Conservation (phyloP, 192 early-diverging fungal species). For the Phlyctochytrium planicorne region DNA sequence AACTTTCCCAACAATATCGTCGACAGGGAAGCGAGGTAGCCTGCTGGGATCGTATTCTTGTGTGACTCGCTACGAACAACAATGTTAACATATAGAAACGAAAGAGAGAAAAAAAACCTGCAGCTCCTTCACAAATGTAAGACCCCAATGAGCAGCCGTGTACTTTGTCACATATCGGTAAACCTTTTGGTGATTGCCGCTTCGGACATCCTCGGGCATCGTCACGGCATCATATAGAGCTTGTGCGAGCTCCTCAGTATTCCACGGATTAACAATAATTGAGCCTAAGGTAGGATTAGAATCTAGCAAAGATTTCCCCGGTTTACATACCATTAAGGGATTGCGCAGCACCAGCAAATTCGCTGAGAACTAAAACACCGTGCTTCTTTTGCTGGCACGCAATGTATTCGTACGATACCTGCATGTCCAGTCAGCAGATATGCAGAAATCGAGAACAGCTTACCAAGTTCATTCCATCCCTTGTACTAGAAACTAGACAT, state of each 20-base stretch:
- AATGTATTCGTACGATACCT: conserved; percentile 6
- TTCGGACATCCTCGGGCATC: conserved; percentile 80
- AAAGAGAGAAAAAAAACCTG: conserved; percentile 18
- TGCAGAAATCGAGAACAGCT: not conserved
- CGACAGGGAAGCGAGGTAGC: not conserved
- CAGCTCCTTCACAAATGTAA: conserved; percentile 90
- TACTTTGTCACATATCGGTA: conserved; percentile 93
- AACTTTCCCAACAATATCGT: not conserved
- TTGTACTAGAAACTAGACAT: conserved; percentile 94
- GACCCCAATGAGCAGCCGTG: conserved; percentile 97
- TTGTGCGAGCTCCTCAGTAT: conserved; percentile 90
- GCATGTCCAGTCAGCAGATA: not conserved
- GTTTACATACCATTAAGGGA: conserved; percentile 94
- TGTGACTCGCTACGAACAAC: conserved; percentile 54
- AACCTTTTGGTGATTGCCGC: conserved; percentile 86
- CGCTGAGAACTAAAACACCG: conserved; percentile 94
- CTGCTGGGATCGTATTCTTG: not conserved
- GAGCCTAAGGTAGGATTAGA: too few relatives aligned
- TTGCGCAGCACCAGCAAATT: conserved; percentile 99
- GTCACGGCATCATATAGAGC: conserved; percentile 90
- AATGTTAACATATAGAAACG: not conserved
- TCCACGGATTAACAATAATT: conserved; percentile 99
- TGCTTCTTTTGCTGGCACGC: conserved; percentile 64
- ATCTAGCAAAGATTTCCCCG: too few relatives aligned
- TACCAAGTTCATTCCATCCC: conserved; percentile 99